Conservation (phyloP, 805 yeast genomes). For the Yamadazyma olivae region DNA sequence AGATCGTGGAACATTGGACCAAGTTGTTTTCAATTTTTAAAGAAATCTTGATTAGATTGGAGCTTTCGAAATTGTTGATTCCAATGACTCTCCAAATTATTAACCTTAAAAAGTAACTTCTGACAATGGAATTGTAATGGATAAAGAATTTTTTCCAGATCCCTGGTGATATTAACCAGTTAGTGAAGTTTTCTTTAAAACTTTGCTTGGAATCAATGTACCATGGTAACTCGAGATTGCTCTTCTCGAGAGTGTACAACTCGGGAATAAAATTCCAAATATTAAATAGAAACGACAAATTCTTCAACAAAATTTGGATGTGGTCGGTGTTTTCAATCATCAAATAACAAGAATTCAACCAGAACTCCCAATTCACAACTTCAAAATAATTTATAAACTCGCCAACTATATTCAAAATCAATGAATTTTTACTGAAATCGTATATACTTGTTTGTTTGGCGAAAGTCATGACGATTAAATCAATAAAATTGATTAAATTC, state of each 20-base stretch:
- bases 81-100: constrained; percentile 64
- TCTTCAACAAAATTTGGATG: constrained; percentile 59
- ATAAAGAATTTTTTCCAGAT: constrained; percentile 59
- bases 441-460: constrained; percentile 36
- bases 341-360: constrained; percentile 59
- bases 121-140: constrained; percentile 78
- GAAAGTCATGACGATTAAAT: constrained; percentile 28
- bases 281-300: constrained; percentile 65
- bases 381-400: constrained; percentile 37
- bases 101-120: constrained; percentile 66
- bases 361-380: constrained; percentile 68
- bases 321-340: constrained; percentile 61
- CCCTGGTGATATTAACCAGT: constrained; percentile 50
- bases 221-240: constrained; percentile 39
- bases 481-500: constrained; percentile 19
- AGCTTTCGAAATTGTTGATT: constrained; percentile 35
- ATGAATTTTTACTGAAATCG: constrained; percentile 36
- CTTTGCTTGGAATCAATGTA: constrained; percentile 33
- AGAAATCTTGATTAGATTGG: constrained; percentile 28
- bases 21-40: constrained; percentile 29
- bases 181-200: constrained; percentile 46
- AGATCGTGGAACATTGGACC: constrained; percentile 20
- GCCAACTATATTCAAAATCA: constrained; percentile 36
- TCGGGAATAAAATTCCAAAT: constrained; percentile 69
- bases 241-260: constrained; percentile 3